A percentile compares a stretch with the other conserved stretches of the same genome.
Conservation (phyloP, 306 rosid genomes). For the barrel medic (Medicago truncatula) region MtrunA17r5.0-ANR NC_053044.1:47770001-47770500, state of each 20-base stretch:
- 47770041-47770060: slow-evolving; percentile 57
- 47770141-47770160: not conserved
- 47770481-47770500: slow-evolving; percentile 67
- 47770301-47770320: not conserved
- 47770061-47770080: slow-evolving; percentile 51
- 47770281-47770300: slow-evolving; percentile 6
- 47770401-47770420: slow-evolving; percentile 57
- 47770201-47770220: slow-evolving; percentile 13
- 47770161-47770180: not conserved
- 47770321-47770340: slow-evolving; percentile 60
- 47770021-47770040: slow-evolving; percentile 63
- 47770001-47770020: slow-evolving; percentile 63
- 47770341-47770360: slow-evolving; percentile 63
- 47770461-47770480: slow-evolving; percentile 74
- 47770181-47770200: not conserved
- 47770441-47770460: slow-evolving; percentile 53
- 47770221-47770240: not conserved
- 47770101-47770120: slow-evolving; percentile 11
- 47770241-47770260: not conserved
- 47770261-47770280: not conserved
- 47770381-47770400: slow-evolving; percentile 59
- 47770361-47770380: slow-evolving; percentile 50
- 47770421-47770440: slow-evolving; percentile 51
- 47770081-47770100: slow-evolving; percentile 53
- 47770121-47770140: slow-evolving; percentile 8